phyloP scores from a whole-genome alignment of 305 asterid species.

The Solanum aculeatissimum region DNA sequence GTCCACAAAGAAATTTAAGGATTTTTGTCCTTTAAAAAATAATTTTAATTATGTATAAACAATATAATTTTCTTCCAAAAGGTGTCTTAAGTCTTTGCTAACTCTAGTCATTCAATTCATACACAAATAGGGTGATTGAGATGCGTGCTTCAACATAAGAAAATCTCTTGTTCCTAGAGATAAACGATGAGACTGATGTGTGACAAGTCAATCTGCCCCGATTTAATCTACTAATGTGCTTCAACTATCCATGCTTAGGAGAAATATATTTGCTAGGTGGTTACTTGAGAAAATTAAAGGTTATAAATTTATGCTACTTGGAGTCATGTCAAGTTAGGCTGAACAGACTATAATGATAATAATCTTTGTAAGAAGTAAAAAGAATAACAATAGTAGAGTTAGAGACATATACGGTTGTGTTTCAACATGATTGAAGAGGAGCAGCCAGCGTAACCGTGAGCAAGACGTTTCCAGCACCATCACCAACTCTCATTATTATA shows the following conservation, averaged over 20 bases:
- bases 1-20: constrained; percentile 15
- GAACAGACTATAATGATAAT: neutral
- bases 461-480: constrained; percentile 50
- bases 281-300: neutral
- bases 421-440: neutral
- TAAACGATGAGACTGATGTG: too few species aligned
- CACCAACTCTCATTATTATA: constrained; percentile 61
- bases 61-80: too few species aligned
- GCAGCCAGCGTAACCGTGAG: constrained; percentile 26
- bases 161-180: too few species aligned
- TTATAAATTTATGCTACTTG: neutral
- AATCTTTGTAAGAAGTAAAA: neutral
- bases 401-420: neutral
- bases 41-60: too few species aligned
- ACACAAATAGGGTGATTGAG: too few species aligned
- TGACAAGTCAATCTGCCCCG: too few species aligned
- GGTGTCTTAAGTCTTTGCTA: too few species aligned
- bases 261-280: neutral
- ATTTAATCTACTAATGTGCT: neutral
- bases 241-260: neutral
- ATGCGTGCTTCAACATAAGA: too few species aligned
- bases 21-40: neutral
- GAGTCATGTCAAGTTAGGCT: neutral
- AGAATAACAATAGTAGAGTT: neutral
- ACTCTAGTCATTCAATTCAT: too few species aligned